phyloP scores from a whole-genome alignment of 106 monocot species.

The Phalaenopsis aphrodite region DNA sequence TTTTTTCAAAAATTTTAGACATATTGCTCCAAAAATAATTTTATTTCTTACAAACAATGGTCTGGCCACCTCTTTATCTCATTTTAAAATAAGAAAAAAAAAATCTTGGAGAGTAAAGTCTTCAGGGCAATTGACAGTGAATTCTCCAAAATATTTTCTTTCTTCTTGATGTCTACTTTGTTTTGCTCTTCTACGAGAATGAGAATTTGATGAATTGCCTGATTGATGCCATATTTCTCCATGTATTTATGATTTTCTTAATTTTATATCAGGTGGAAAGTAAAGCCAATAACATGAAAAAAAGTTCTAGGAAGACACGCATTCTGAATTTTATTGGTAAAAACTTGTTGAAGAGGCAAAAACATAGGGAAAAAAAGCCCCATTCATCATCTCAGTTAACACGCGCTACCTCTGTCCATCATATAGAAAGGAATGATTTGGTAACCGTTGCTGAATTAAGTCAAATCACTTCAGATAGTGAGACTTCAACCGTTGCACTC shows the following conservation, averaged over 20 bases:
- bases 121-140: too few species aligned
- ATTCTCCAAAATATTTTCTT: too few species aligned
- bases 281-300: constrained; percentile 15
- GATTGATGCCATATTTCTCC: neutral
- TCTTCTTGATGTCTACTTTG: too few species aligned
- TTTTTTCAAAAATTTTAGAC: neutral
- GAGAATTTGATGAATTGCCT: neutral
- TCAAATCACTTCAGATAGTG: constrained; percentile 3
- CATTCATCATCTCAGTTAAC: constrained; percentile 29
- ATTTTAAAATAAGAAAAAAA: neutral
- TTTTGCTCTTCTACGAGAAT: neutral
- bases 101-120: neutral
- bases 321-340: constrained; percentile 30
- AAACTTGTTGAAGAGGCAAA: constrained; percentile 23
- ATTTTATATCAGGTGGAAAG: constrained; percentile 13
- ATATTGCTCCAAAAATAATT: neutral
- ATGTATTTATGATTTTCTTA: constrained; percentile 2
- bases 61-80: neutral
- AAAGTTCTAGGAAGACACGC: constrained; percentile 23
- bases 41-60: neutral
- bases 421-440: constrained; percentile 53
- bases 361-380: constrained; percentile 28
- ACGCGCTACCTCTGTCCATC: constrained; percentile 62
- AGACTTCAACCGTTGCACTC: constrained; percentile 8
- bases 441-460: constrained; percentile 17